These are phyloP conservation scores for Aechmea fasciata DNA, from an alignment of 176 grass and related monocot genomes.

Conservation along the genomic window DNA sequence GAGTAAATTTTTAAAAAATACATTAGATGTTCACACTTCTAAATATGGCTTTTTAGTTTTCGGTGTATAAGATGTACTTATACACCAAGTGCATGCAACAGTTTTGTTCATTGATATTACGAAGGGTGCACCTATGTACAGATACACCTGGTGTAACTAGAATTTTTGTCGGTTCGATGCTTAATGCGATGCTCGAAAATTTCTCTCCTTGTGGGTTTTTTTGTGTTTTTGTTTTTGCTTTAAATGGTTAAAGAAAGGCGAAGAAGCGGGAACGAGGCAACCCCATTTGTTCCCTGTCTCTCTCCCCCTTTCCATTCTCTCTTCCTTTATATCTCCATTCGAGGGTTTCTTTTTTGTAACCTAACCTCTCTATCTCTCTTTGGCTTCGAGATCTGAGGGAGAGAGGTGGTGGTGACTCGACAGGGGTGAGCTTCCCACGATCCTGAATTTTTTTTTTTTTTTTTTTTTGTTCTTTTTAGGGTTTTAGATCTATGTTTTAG, in stretches of 20 bases:
- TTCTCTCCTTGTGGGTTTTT: neutral
- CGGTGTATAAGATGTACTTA: too few species aligned
- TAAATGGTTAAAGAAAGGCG: conserved; percentile 17
- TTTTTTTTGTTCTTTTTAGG: neutral
- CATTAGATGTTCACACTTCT: too few species aligned
- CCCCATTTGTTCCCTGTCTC: neutral
- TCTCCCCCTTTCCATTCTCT: neutral
- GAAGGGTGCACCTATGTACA: conserved; percentile 2
- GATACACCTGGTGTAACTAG: neutral
- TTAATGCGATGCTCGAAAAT: neutral
- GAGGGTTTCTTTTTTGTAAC: conserved; percentile 10
- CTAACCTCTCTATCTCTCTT: conserved; percentile 7
- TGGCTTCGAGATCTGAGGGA: conserved; percentile 8
- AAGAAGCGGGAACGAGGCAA: conserved; percentile 16
- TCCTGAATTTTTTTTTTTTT: conserved; percentile 7
- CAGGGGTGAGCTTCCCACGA: conserved; percentile 9
- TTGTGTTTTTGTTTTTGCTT: conserved; percentile 20
- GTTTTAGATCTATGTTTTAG: neutral
- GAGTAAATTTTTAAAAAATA: too few species aligned
- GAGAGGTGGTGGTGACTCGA: neutral
- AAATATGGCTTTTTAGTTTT: too few species aligned
- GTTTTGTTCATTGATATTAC: neutral
- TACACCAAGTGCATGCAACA: too few species aligned
- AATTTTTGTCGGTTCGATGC: neutral
- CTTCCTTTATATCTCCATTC: conserved; percentile 9